These are phyloP conservation scores for Collybia sordida DNA, from an alignment of 768 basidiomycete genomes.

Conservation along the genomic window DNA sequence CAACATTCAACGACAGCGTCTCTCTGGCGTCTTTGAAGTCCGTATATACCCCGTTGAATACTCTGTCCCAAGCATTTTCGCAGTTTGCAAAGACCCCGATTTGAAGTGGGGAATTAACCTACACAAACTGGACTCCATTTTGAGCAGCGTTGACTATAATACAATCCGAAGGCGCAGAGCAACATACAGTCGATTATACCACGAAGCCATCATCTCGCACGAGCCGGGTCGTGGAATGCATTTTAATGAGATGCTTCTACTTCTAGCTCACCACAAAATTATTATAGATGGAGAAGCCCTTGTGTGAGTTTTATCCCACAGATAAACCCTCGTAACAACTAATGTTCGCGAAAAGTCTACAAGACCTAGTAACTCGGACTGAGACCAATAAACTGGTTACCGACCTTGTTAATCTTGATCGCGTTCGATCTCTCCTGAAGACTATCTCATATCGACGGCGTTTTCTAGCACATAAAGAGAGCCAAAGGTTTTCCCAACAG, in stretches of 20 bases:
- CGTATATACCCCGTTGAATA: conserved; percentile 77
- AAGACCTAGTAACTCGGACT: conserved; percentile 75
- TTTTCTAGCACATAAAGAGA: conserved; percentile 55
- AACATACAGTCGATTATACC: conserved; percentile 75
- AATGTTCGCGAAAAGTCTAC: conserved; percentile 49
- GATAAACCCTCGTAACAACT: conserved; percentile 3
- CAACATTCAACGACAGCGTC: conserved; percentile 47
- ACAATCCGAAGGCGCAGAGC: conserved; percentile 65
- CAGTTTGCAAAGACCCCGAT: conserved; percentile 41
- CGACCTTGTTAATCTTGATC: conserved; percentile 83
- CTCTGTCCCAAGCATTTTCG: conserved; percentile 59
- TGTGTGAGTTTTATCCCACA: conserved; percentile 52
- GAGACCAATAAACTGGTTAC: conserved; percentile 79
- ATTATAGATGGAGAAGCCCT: conserved; percentile 89
- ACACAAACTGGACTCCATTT: conserved; percentile 51
- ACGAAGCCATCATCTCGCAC: conserved; percentile 80
- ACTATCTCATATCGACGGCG: conserved; percentile 72
- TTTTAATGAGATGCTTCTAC: conserved; percentile 84
- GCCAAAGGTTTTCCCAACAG: conserved; percentile 30
- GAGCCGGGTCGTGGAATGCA: conserved; percentile 79
- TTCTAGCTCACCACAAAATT: conserved; percentile 89
- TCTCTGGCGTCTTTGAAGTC: conserved; percentile 87
- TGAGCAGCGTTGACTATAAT: conserved; percentile 65
- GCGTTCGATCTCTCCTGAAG: conserved; percentile 76
- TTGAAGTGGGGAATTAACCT: conserved; percentile 56